phyloP scores from a whole-genome alignment of 2,329 filamentous ascomycete species.

The Aulographum hederae region DNA sequence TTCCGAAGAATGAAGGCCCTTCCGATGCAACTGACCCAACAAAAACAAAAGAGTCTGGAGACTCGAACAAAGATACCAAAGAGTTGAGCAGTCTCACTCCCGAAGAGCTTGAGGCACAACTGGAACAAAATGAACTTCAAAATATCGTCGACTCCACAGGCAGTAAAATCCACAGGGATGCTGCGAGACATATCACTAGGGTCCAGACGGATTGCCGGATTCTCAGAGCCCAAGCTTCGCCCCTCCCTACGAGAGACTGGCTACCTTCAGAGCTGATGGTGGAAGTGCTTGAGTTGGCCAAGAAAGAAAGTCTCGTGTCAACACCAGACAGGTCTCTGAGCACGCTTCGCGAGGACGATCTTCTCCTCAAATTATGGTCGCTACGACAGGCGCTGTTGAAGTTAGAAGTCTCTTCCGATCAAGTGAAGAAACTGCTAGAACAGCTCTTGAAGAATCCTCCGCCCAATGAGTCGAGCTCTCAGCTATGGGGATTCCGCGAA shows the following conservation, averaged over 20 bases:
- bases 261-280: constrained; percentile 62
- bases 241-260: constrained; percentile 59
- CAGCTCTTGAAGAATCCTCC: background rate
- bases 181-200: constrained; percentile 54
- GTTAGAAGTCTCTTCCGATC: background rate
- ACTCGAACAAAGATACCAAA: constrained; percentile 6
- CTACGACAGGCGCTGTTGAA: constrained; percentile 29
- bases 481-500: background rate
- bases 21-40: no score
- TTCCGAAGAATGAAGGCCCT: background rate
- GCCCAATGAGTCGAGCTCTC: background rate
- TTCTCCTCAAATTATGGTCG: constrained; percentile 68
- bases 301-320: constrained; percentile 36
- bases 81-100: constrained; percentile 45
- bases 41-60: no score
- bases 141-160: constrained; percentile 71
- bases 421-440: background rate
- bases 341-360: constrained; percentile 77
- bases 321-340: no score
- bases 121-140: constrained; percentile 83
- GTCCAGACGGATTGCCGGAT: constrained; percentile 74
- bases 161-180: constrained; percentile 61
- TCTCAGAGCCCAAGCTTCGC: constrained; percentile 60
- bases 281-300: constrained; percentile 55
- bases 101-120: constrained; percentile 75